phyloP scores from a whole-genome alignment of 257 asterid genomes.

The Forsythia viridissima region DNA sequence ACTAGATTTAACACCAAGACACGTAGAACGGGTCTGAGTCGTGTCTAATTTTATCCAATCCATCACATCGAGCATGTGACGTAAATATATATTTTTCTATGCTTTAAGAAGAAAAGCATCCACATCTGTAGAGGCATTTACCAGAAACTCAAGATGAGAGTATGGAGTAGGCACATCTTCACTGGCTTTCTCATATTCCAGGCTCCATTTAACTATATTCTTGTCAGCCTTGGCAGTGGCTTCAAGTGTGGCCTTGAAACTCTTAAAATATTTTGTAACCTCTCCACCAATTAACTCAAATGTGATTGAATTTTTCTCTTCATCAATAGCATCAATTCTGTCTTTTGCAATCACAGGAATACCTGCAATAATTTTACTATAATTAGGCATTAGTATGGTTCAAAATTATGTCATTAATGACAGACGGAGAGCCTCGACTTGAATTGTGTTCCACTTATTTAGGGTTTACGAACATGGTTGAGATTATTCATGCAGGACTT shows the following conservation, averaged over 20 bases:
- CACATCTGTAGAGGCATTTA: conserved; percentile 36
- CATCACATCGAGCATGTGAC: background rate
- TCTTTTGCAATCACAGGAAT: conserved; percentile 48
- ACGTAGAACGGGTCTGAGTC: background rate
- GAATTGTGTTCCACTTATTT: background rate
- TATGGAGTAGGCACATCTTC: conserved; percentile 51
- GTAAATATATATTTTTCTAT: background rate
- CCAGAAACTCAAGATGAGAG: conserved; percentile 48
- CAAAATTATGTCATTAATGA: background rate
- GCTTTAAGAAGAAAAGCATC: conserved; percentile 51
- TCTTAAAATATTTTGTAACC: conserved; percentile 48
- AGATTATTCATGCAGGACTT: background rate
- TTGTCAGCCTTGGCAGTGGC: conserved; percentile 15
- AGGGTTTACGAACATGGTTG: background rate
- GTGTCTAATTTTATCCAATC: background rate
- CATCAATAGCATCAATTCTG: conserved; percentile 51
- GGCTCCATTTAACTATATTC: conserved; percentile 46
- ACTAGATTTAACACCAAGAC: background rate
- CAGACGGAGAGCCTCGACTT: background rate
- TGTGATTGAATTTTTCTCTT: conserved; percentile 38
- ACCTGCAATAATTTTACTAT: conserved; percentile 17
- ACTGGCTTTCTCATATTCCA: conserved; percentile 54
- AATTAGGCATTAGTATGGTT: background rate
- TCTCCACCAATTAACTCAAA: conserved; percentile 61
- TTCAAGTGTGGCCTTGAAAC: conserved; percentile 48